Evolutionary conservation across 495 filamentous ascomycete genomes (phyloP).

Genomic region (Bathelium albidoporum): DNA sequence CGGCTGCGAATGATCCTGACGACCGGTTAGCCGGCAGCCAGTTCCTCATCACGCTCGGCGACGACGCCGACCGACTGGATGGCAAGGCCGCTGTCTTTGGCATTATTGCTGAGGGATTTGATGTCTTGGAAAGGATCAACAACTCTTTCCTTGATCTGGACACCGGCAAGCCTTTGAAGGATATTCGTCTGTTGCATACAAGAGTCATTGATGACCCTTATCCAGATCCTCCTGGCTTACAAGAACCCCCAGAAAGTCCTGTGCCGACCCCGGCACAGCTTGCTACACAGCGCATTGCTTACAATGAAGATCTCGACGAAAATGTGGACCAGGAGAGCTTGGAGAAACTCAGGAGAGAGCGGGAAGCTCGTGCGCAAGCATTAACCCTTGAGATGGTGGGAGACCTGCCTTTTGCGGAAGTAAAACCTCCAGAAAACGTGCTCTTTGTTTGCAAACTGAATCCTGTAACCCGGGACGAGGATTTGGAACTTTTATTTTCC

Average conservation of each 20-base stretch:
- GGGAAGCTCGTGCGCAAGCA: conserved; percentile 88
- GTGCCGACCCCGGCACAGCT: conserved; percentile 72
- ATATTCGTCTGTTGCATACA: conserved; percentile 88
- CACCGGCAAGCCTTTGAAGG: conserved; percentile 70
- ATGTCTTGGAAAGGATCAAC: conserved; percentile 88
- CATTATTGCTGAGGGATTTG: conserved; percentile 87
- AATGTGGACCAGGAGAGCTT: conserved; percentile 66
- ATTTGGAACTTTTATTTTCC: conserved; percentile 89
- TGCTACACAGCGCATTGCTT: conserved; percentile 82
- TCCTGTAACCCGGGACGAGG: conserved; percentile 90
- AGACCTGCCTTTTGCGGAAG: conserved; percentile 93
- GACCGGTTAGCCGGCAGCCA: conserved; percentile 73
- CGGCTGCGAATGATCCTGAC: conserved; percentile 66
- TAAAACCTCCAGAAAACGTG: conserved; percentile 94
- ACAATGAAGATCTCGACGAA: conserved; percentile 72
- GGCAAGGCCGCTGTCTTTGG: conserved; percentile 90
- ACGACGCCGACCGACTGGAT: conserved; percentile 79
- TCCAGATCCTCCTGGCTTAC: conserved; percentile 61
- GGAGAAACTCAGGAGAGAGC: conserved; percentile 72
- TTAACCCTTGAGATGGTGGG: conserved; percentile 96
- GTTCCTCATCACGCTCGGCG: conserved; percentile 81
- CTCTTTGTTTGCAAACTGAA: conserved; percentile 98
- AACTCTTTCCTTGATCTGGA: conserved; percentile 68
- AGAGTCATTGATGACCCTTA: conserved; percentile 84
- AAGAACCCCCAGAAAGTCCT: conserved; percentile 71